Percentiles rank a stretch among this genome's conserved stretches.
Evolutionary conservation across 2,329 filamentous ascomycete species (phyloP).

Genomic region (Pyricularia pennisetigena): DNA sequence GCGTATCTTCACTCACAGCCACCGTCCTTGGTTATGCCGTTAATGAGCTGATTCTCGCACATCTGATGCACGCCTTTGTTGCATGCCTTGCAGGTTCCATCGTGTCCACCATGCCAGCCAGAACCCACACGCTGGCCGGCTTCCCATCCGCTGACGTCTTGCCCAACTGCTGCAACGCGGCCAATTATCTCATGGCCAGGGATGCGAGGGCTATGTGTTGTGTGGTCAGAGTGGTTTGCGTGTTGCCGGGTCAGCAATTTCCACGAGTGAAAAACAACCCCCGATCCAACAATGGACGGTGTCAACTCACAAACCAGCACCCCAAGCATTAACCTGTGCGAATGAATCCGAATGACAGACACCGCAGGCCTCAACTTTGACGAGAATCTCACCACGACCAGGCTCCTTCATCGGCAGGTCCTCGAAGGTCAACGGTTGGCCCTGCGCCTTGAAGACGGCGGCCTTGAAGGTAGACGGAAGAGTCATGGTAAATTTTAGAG

Average conservation of each 20-base stretch:
- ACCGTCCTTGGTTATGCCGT: conserved; percentile 56
- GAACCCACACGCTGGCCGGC: conserved; percentile 59
- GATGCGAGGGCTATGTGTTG: conserved; percentile 34
- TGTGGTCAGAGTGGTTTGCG: neutral
- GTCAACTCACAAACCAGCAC: conserved; percentile 46
- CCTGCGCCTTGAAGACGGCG: conserved; percentile 35
- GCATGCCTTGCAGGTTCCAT: conserved; percentile 52
- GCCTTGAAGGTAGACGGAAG: conserved; percentile 60
- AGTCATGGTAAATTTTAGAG: neutral
- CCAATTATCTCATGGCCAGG: conserved; percentile 68
- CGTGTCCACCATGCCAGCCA: conserved; percentile 60
- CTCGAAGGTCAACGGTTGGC: conserved; percentile 50
- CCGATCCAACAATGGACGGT: neutral
- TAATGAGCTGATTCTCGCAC: conserved; percentile 52
- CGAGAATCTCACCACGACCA: conserved; percentile 47
- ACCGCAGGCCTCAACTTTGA: conserved; percentile 64
- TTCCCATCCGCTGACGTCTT: conserved; percentile 45
- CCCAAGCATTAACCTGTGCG: conserved; percentile 37
- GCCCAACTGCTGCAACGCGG: conserved; percentile 50
- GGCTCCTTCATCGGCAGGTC: conserved; percentile 54
- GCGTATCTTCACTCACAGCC: conserved; percentile 31
- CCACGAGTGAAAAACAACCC: neutral
- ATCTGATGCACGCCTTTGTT: conserved; percentile 56
- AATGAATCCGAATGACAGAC: conserved; percentile 56
- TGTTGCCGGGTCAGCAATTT: neutral